A percentile compares a stretch with the other conserved stretches of the same genome.
phyloP scores from a whole-genome alignment of 306 rosid species.

The Cicer chorassanicum region DNA sequence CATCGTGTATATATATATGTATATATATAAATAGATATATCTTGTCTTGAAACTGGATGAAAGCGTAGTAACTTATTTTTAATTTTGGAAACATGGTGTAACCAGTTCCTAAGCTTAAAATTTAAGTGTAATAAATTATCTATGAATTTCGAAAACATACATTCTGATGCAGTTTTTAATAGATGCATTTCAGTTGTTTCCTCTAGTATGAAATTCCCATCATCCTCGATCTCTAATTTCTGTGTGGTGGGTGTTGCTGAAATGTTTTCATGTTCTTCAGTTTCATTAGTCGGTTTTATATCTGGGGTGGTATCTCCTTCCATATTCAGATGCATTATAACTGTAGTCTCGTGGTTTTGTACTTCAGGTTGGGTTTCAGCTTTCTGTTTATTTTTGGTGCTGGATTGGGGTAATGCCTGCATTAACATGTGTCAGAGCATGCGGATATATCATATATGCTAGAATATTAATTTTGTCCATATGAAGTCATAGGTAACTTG shows the following conservation, averaged over 20 bases:
- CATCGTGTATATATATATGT: neutral
- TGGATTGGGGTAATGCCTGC: neutral
- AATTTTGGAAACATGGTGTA: neutral
- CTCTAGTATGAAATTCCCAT: conserved; percentile 1
- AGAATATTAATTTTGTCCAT: neutral
- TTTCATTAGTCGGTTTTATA: conserved; percentile 29
- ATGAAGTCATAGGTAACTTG: neutral
- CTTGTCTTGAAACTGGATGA: no score
- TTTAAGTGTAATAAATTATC: neutral
- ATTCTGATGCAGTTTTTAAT: conserved; percentile 1
- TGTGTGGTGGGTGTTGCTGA: neutral
- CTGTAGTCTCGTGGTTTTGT: neutral
- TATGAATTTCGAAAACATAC: conserved; percentile 18
- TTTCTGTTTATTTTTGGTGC: neutral
- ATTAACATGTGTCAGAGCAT: neutral
- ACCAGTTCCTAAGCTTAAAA: no score
- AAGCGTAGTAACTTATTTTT: no score
- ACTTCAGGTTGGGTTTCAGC: neutral
- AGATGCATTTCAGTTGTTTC: conserved; percentile 6
- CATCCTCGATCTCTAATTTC: conserved; percentile 18
- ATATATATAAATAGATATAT: no score
- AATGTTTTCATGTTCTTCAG: conserved; percentile 25
- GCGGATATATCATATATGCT: neutral
- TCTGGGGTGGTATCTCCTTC: neutral
- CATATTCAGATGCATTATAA: neutral